phyloP scores from a whole-genome alignment of 1,139 yeast genomes.

The Kurtzmaniella quercitrusa region DNA sequence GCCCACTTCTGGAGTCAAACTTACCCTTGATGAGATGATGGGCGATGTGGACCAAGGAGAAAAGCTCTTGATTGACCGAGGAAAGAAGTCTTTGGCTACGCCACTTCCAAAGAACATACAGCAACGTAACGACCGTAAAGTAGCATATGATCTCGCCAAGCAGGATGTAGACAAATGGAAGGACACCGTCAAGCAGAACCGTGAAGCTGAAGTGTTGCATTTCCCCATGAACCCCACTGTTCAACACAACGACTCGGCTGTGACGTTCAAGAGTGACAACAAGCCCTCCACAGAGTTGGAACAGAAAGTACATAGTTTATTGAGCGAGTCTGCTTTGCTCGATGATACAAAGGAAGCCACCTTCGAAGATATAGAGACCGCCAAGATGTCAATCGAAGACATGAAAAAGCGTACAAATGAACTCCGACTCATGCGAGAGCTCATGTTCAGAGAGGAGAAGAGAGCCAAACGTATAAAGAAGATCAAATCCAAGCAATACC shows the following conservation, averaged over 20 bases:
- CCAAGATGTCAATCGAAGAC: slow-evolving; percentile 78
- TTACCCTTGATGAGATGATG: slow-evolving; percentile 75
- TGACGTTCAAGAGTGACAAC: slow-evolving; percentile 48
- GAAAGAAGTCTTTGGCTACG: slow-evolving; percentile 51
- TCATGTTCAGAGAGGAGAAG: slow-evolving; percentile 92
- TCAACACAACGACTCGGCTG: slow-evolving; percentile 45
- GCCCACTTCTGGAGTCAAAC: slow-evolving; percentile 54
- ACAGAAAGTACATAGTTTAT: slow-evolving; percentile 54
- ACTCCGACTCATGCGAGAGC: slow-evolving; percentile 85
- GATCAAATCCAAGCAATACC: slow-evolving; percentile 87
- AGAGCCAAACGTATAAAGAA: slow-evolving; percentile 88
- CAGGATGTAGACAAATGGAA: slow-evolving; percentile 88
- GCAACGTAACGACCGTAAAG: slow-evolving; percentile 79
- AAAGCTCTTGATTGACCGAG: slow-evolving; percentile 49
- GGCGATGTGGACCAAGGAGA: slow-evolving; percentile 51
- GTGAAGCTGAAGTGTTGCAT: slow-evolving; percentile 78
- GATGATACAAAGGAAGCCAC: slow-evolving; percentile 77
- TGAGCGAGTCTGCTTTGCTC: slow-evolving; percentile 59
- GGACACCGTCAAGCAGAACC: slow-evolving; percentile 71
- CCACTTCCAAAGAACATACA: slow-evolving; percentile 87
- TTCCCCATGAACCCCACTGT: slow-evolving; percentile 62
- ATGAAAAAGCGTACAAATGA: slow-evolving; percentile 74
- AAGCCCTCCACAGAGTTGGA: slow-evolving; percentile 62
- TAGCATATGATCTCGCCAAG: slow-evolving; percentile 86
- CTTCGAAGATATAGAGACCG: slow-evolving; percentile 84